Conservation (phyloP, 2,329 filamentous ascomycete species). For the Endocalyx cinctus region DNA sequence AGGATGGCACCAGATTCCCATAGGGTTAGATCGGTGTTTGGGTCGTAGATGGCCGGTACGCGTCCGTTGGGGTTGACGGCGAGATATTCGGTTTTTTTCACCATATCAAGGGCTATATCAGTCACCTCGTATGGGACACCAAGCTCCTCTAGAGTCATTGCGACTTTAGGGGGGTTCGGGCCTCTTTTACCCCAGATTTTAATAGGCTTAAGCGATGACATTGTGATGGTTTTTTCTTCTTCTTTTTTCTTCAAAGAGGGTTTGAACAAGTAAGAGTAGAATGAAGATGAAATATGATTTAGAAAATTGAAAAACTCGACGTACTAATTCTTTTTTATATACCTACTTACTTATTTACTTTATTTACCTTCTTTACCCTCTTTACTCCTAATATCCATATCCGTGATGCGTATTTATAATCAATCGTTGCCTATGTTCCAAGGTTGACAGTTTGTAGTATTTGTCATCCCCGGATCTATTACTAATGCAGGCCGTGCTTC, state of each 20-base stretch:
- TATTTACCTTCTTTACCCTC: too few relatives aligned
- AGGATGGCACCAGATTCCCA: slow-evolving; percentile 48
- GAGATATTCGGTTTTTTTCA: slow-evolving; percentile 22
- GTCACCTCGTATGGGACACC: not conserved
- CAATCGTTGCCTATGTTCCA: too few relatives aligned
- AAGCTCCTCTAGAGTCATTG: not conserved
- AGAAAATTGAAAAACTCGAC: too few relatives aligned
- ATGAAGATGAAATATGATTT: too few relatives aligned
- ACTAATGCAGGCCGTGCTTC: too few relatives aligned
- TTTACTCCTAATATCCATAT: too few relatives aligned
- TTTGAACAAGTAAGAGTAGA: too few relatives aligned
- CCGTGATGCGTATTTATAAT: too few relatives aligned
- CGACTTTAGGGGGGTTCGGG: not conserved
- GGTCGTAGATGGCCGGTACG: slow-evolving; percentile 29
- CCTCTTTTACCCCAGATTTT: not conserved
- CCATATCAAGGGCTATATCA: slow-evolving; percentile 5
- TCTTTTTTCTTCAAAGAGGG: too few relatives aligned
- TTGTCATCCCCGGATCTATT: too few relatives aligned
- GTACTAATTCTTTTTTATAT: too few relatives aligned
- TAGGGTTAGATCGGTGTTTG: slow-evolving; percentile 38
- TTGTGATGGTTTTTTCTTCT: not conserved
- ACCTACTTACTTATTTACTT: not conserved
- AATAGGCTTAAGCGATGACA: not conserved
- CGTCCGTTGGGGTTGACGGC: slow-evolving; percentile 31
- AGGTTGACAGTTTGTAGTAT: too few relatives aligned